Evolutionary conservation across 257 asterid genomes (phyloP), one percentile per base, ranked within the genome.

Genomic region (Przewalskia tangutica): DNA sequence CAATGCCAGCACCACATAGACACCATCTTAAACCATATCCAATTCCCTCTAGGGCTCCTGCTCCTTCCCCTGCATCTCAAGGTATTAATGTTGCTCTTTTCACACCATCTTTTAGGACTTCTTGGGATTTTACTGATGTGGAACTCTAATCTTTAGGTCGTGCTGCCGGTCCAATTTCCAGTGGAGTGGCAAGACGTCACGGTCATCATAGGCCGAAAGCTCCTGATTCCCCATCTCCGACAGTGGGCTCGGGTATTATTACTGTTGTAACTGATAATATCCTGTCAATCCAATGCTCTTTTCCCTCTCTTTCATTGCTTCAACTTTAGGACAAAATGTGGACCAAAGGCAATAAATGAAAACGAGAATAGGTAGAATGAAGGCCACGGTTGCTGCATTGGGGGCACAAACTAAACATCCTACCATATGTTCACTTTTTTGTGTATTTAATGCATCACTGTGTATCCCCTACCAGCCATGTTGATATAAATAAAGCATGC

Each of bases 191-290:
- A 76, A 85, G 89, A 83, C 87, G 38, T 75, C 93, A 79, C 84
- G 90, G 2, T 80, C 90, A 59, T 82, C 97, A 56, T 70, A 86
- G 84, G 81, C 59, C 53, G 76, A 89, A 86, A 83, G 81, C 81
- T 62, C 93, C 6, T 63, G 77, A 87, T 85, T 90, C 99, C 83
- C 98, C 98, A 60, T 85, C 97, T 86, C 97, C 97, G 46, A 85
- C 94, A 23, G 77, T 89, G 82, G 80, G 88, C 84, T 87, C 91
- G 65, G 98, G 99, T 94, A 91, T 68, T 83, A 10, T 81, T 86
- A 64, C 78, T 73, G 79, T 27, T n/a, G 6, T 18, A 48, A 23
- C 53, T 64, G 67, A 12, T 44, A 50, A 75, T 53, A 53, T 71
- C 58, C 70, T 63, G 63, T 40, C 58, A 40, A 79, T 36, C 6